Conservation (phyloP, 768 basidiomycete genomes). For the Inosperma sp. region DNA sequence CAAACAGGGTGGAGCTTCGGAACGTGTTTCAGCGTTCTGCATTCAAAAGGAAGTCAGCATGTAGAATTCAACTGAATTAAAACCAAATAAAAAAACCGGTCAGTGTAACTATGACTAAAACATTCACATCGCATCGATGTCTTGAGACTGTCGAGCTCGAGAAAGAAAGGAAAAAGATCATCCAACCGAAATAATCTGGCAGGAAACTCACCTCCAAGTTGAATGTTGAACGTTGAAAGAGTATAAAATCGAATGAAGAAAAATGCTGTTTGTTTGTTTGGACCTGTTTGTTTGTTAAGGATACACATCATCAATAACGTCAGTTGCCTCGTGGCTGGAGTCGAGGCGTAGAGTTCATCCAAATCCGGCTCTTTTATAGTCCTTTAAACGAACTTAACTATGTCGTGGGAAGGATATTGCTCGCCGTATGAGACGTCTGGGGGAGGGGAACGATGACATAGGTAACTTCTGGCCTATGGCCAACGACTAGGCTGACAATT, state of each 20-base stretch:
- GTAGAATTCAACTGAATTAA: constrained; percentile 5
- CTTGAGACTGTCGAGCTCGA: constrained; percentile 52
- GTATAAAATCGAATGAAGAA: not conserved
- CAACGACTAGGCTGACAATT: not conserved
- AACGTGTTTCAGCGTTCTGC: too few relatives aligned
- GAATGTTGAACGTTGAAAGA: not conserved
- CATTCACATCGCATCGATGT: constrained; percentile 46
- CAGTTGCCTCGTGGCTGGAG: too few relatives aligned
- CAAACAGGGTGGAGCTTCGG: too few relatives aligned
- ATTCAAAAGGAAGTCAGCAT: not conserved
- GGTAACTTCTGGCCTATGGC: not conserved
- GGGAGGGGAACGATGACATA: too few relatives aligned
- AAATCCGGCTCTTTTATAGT: too few relatives aligned
- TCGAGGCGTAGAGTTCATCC: too few relatives aligned
- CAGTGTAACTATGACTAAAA: constrained; percentile 94
- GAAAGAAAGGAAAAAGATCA: constrained; percentile 44
- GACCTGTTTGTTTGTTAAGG: too few relatives aligned
- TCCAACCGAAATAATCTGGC: constrained; percentile 39
- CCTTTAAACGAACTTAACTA: too few relatives aligned
- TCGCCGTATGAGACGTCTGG: too few relatives aligned
- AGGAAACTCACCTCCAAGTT: constrained; percentile 1
- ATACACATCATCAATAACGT: too few relatives aligned
- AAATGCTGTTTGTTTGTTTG: not conserved
- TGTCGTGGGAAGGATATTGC: too few relatives aligned
- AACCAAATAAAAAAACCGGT: constrained; percentile 42